Conservation (phyloP, 192 early-diverging fungal species). For the Funneliformis mosseae region DNA sequence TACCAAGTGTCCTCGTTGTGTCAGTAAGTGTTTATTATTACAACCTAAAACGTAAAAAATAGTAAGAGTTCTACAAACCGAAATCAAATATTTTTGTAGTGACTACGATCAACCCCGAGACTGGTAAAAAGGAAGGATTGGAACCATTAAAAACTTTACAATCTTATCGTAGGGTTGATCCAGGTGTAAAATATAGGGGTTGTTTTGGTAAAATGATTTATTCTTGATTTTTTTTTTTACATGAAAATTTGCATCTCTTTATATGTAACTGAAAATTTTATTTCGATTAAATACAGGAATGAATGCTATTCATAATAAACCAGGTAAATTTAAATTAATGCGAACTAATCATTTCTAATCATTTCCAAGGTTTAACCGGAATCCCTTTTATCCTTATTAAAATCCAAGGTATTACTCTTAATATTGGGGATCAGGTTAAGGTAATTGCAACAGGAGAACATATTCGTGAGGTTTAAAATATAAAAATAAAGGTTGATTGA, state of each 20-base stretch:
- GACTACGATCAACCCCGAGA: conserved; percentile 56
- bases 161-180: conserved; percentile 54
- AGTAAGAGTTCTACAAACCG: neutral
- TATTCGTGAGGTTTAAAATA: neutral
- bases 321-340: conserved; percentile 8
- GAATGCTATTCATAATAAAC: conserved; percentile 18
- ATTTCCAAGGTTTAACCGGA: neutral
- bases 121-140: conserved; percentile 52
- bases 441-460: conserved; percentile 24
- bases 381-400: neutral
- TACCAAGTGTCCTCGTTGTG: conserved; percentile 61
- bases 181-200: conserved; percentile 49
- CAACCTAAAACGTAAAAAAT: no score
- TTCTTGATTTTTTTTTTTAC: neutral
- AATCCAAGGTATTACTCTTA: neutral
- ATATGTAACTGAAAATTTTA: neutral
- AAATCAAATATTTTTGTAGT: conserved; percentile 33
- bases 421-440: conserved; percentile 3
- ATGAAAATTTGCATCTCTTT: neutral
- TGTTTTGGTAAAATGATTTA: conserved; percentile 43
- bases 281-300: conserved; percentile 19
- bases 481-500: no score
- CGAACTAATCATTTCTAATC: neutral
- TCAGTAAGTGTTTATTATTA: neutral
- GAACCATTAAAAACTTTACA: conserved; percentile 58